Percentiles rank a stretch among this genome's conserved stretches.
phyloP scores from a whole-genome alignment of 1,284 basidiomycete genomes.

The Mrakiaceae sp. region DNA sequence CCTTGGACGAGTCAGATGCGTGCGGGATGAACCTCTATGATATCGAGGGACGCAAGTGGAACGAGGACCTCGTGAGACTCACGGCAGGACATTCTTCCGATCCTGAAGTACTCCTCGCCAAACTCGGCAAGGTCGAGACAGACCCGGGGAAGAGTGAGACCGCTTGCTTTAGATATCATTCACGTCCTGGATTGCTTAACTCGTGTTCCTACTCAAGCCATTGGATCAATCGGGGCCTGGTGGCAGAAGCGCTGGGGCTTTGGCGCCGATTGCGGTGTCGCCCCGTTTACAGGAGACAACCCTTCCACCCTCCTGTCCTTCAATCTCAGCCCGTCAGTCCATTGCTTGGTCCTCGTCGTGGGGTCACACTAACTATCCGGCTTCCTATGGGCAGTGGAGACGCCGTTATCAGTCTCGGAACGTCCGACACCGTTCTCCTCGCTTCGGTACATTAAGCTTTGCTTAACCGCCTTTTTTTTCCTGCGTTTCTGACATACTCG shows the following conservation, averaged over 20 bases:
- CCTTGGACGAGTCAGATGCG: constrained; percentile 63
- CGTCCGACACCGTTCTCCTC: constrained; percentile 76
- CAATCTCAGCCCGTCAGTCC: constrained; percentile 26
- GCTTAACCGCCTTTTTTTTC: too few relatives aligned
- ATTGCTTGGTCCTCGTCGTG: background rate
- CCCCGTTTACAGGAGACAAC: constrained; percentile 85
- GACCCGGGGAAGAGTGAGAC: constrained; percentile 39
- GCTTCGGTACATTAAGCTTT: constrained; percentile 37
- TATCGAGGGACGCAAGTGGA: too few relatives aligned
- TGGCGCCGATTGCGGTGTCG: constrained; percentile 60
- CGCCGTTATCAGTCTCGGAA: constrained; percentile 79
- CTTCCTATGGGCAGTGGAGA: constrained; percentile 54
- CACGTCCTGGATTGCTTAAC: too few relatives aligned
- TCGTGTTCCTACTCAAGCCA: constrained; percentile 38
- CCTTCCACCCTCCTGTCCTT: constrained; percentile 74
- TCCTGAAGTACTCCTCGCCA: constrained; percentile 47
- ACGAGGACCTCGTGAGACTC: constrained; percentile 11
- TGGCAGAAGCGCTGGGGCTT: constrained; percentile 70
- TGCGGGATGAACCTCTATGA: constrained; percentile 74
- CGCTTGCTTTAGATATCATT: too few relatives aligned
- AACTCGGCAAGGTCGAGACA: constrained; percentile 63
- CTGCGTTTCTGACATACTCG: background rate
- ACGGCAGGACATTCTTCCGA: constrained; percentile 43
- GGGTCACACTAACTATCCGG: background rate
- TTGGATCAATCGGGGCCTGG: constrained; percentile 56